Conservation (phyloP, 2,329 filamentous ascomycete genomes). For the Rutstroemia sp. region DNA sequence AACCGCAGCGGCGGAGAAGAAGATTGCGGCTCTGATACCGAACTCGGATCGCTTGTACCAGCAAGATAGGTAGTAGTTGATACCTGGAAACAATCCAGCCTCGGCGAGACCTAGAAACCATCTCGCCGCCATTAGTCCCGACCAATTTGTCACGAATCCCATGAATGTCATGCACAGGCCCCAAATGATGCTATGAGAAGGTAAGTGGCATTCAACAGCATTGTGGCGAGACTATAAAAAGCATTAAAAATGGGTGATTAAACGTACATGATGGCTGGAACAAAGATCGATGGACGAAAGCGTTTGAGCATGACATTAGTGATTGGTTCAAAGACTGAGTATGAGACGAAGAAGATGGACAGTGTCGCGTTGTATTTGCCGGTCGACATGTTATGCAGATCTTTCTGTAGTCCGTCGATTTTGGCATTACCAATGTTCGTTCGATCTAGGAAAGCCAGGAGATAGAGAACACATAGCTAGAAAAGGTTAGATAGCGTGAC, state of each 20-base stretch:
- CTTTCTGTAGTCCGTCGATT: slow-evolving; percentile 50
- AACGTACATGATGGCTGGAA: slow-evolving; percentile 71
- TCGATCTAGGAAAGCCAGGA: slow-evolving; percentile 66
- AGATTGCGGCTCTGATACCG: slow-evolving; percentile 71
- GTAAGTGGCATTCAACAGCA: not conserved
- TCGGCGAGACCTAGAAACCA: slow-evolving; percentile 67
- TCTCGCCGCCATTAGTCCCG: slow-evolving; percentile 27
- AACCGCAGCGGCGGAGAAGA: slow-evolving; percentile 76
- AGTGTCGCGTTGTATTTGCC: slow-evolving; percentile 66
- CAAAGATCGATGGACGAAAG: slow-evolving; percentile 68
- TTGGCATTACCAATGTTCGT: slow-evolving; percentile 77
- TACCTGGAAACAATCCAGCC: slow-evolving; percentile 67
- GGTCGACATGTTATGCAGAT: slow-evolving; percentile 52
- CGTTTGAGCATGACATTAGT: slow-evolving; percentile 68
- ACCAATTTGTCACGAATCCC: slow-evolving; percentile 28
- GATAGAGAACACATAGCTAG: slow-evolving; percentile 63
- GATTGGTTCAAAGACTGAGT: slow-evolving; percentile 70
- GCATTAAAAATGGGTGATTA: slow-evolving; percentile 28
- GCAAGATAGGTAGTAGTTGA: slow-evolving; percentile 75
- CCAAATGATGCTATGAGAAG: slow-evolving; percentile 46
- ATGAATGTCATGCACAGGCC: slow-evolving; percentile 57
- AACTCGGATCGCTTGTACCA: slow-evolving; percentile 80
- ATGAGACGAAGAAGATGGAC: slow-evolving; percentile 82
- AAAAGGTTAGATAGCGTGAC: not conserved
- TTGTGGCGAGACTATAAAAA: not conserved